phyloP scores from a whole-genome alignment of 306 rosid species.

The Comarum palustre region DNA sequence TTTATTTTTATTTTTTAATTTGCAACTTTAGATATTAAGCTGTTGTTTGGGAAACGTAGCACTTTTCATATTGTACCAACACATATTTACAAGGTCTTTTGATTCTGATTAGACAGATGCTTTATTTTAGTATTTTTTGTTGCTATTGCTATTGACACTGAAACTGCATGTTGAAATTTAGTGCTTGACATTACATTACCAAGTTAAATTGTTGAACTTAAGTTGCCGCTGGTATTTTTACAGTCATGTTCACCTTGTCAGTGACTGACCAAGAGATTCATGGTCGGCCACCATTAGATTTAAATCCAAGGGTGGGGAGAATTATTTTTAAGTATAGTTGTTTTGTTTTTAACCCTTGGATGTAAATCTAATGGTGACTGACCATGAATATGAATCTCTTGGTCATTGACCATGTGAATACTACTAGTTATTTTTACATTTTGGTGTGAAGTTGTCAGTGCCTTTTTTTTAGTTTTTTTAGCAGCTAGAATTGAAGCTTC shows the following conservation, averaged over 20 bases:
- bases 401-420: too few relatives aligned
- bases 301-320: too few relatives aligned
- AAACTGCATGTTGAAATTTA: slow-evolving; percentile 17
- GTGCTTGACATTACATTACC: slow-evolving; percentile 13
- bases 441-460: not conserved
- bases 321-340: too few relatives aligned
- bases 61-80: slow-evolving; percentile 2
- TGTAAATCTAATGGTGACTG: too few relatives aligned
- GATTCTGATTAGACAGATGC: not conserved
- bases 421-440: too few relatives aligned
- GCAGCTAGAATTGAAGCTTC: slow-evolving; percentile 4
- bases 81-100: not conserved
- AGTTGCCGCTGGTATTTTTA: not conserved
- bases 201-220: not conserved
- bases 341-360: too few relatives aligned
- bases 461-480: not conserved
- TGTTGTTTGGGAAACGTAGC: not conserved
- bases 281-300: too few relatives aligned
- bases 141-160: not conserved
- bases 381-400: too few relatives aligned
- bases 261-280: too few relatives aligned
- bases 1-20: not conserved
- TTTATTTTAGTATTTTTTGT: not conserved
- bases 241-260: too few relatives aligned
- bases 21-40: not conserved